Evolutionary conservation across 305 asterid genomes (phyloP).

Genomic region (Andrographis paniculata): DNA sequence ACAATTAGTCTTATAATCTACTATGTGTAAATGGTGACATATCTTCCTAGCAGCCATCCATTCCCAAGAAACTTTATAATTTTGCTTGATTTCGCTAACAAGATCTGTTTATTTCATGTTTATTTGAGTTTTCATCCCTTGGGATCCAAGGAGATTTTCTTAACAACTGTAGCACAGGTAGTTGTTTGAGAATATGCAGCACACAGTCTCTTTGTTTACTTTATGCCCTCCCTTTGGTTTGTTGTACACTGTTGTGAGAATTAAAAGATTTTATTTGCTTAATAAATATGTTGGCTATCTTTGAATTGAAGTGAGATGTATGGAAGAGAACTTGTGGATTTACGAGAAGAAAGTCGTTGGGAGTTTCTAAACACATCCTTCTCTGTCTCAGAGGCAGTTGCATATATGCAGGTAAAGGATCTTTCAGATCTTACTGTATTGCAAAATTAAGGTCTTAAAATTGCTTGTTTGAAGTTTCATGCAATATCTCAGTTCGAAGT

Average conservation of each 20-base stretch:
- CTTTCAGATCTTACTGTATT: neutral
- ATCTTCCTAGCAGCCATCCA: neutral
- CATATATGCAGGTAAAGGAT: slow-evolving; percentile 74
- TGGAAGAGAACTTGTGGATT: slow-evolving; percentile 88
- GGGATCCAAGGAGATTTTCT: neutral
- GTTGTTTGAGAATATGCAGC: no score
- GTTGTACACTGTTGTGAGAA: slow-evolving; percentile 17
- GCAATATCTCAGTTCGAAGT: no score
- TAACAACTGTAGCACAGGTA: no score
- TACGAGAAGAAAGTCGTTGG: slow-evolving; percentile 79
- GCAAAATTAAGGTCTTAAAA: neutral
- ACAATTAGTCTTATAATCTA: neutral
- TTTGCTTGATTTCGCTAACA: neutral
- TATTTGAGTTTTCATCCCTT: neutral
- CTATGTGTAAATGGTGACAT: slow-evolving; percentile 9
- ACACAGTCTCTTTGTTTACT: no score
- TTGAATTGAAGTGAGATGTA: slow-evolving; percentile 68
- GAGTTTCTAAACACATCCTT: slow-evolving; percentile 81
- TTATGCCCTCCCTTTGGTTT: slow-evolving; percentile 9
- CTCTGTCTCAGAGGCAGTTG: slow-evolving; percentile 95
- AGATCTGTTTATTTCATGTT: no score
- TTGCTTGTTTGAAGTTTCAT: neutral
- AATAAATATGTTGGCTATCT: slow-evolving; percentile 23
- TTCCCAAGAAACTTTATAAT: neutral
- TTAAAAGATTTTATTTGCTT: slow-evolving; percentile 3